Evolutionary conservation across 2,329 filamentous ascomycete species (phyloP), one percentile per base, ranked within the genome.

Genomic region (Parasarocladium wereldwijsianum): DNA sequence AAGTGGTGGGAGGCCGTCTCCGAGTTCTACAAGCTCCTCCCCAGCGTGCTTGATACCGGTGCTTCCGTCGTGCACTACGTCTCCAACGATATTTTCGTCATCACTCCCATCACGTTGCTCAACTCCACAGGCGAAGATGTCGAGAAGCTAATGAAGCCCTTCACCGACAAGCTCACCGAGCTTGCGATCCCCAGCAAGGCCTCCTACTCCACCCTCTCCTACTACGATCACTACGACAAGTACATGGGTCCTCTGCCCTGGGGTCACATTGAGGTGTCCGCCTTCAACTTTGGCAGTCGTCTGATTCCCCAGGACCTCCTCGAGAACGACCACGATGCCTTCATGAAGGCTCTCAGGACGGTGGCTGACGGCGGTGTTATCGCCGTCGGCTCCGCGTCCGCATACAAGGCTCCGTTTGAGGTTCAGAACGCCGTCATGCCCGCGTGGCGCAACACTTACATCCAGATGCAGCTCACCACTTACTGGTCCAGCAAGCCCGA

Each of bases 41-140:
- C 63, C 2, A 45, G 43, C 3, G 57, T 68, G 34, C 53, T 64
- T 11, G 64, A 66, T 35, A 49, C 57, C 2, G 68, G 66, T 8
- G 52, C 55, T 13, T 63, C 60, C 51, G 46, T 54, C 17, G 48
- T 61, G n/a, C 70, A 62, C 45, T 56, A 54, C 36, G 58, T 65
- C 36, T 61, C 53, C 32, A 57, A 57, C 37, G 42, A 46, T 9
- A 53, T 52, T 38, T 70, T 72, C 45, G 31, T 10, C 23, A 23
- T 36, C 26, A 20, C 18, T 11, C 32, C 35, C 11, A 19, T 39
- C 7, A 40, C 32, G 8, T 12, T 23, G 20, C 11, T 26, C 19
- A 31, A 36, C 25, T 32, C 25, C 17, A 35, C 31, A 8, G 31
- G 27, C 13, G 35, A 34, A 9, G 13, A 26, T 12, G 43, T 46